Percentiles rank a stretch among this genome's conserved stretches.
Conservation (phyloP, 257 asterid genomes). For the Eucommia ulmoides region DNA sequence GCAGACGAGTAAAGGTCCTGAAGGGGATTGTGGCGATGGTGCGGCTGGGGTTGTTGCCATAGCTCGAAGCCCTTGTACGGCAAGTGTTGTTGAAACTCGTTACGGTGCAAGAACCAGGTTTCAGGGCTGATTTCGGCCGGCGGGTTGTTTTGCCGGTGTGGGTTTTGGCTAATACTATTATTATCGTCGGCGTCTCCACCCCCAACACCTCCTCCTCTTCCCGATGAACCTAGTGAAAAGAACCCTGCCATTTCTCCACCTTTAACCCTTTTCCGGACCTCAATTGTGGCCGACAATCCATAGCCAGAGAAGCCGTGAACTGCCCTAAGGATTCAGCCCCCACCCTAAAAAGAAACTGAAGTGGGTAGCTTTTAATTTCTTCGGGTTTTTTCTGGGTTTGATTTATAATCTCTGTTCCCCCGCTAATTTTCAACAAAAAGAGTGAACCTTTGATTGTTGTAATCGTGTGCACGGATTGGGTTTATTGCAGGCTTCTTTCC, state of each 20-base stretch:
- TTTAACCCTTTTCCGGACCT: constrained; percentile 13
- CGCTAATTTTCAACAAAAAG: too few species aligned
- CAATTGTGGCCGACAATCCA: constrained; percentile 42
- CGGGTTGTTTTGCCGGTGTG: constrained; percentile 19
- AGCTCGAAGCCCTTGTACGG: constrained; percentile 76
- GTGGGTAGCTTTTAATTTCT: too few species aligned
- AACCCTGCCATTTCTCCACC: constrained; percentile 60
- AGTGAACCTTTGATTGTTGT: too few species aligned
- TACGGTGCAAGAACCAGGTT: constrained; percentile 62
- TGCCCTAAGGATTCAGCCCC: too few species aligned
- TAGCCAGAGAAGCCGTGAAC: constrained; percentile 29
- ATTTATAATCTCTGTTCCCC: too few species aligned
- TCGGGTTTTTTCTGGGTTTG: too few species aligned
- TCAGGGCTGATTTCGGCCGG: constrained; percentile 48
- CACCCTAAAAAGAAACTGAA: too few species aligned
- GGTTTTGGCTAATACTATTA: too few species aligned
- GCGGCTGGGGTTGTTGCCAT: constrained; percentile 45
- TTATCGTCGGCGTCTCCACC: too few species aligned
- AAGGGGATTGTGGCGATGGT: constrained; percentile 23
- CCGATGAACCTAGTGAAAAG: constrained; percentile 81
- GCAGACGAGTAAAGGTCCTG: constrained; percentile 65
- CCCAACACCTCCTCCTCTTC: constrained; percentile 22
- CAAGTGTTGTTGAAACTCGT: constrained; percentile 30
- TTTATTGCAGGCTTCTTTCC: too few species aligned
- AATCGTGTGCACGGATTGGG: too few species aligned